These are phyloP conservation scores for Ustilago nuda DNA, from an alignment of 1,284 basidiomycete genomes.

Conservation along the genomic window DNA sequence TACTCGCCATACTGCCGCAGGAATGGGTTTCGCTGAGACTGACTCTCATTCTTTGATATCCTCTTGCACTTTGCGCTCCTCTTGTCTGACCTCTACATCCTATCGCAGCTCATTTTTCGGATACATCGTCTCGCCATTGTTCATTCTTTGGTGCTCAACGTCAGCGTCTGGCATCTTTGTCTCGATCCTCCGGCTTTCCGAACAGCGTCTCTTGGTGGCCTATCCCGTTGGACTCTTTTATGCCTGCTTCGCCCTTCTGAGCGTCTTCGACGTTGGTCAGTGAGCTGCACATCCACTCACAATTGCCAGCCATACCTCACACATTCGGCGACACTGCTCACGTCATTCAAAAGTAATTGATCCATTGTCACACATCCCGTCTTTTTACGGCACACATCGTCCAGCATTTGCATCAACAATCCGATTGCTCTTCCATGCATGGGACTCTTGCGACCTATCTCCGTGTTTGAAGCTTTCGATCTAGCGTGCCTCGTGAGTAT, in stretches of 20 bases:
- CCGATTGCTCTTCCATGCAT: not conserved
- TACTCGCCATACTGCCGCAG: not conserved
- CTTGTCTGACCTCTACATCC: not conserved
- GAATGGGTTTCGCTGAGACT: not conserved
- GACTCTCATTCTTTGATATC: not conserved
- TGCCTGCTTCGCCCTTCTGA: constrained; percentile 66
- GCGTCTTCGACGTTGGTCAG: constrained; percentile 61
- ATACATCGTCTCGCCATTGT: constrained; percentile 64
- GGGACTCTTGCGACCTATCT: not conserved
- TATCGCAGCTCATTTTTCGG: constrained; percentile 51
- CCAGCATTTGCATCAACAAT: constrained; percentile 3
- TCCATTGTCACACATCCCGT: not conserved
- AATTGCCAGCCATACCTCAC: not conserved
- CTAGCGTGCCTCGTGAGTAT: not conserved
- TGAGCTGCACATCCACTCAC: not conserved
- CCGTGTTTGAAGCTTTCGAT: not conserved
- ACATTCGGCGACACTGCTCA: not conserved
- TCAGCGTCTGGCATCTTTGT: constrained; percentile 69
- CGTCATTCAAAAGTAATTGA: not conserved
- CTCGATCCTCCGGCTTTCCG: constrained; percentile 63
- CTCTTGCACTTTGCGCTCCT: not conserved
- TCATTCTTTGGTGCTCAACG: constrained; percentile 67
- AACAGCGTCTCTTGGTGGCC: constrained; percentile 67
- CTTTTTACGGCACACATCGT: not conserved
- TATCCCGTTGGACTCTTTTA: constrained; percentile 68